Base-by-base conservation (phyloP, 768 basidiomycete species). In the Rhizopogon vulgaris region DNA sequence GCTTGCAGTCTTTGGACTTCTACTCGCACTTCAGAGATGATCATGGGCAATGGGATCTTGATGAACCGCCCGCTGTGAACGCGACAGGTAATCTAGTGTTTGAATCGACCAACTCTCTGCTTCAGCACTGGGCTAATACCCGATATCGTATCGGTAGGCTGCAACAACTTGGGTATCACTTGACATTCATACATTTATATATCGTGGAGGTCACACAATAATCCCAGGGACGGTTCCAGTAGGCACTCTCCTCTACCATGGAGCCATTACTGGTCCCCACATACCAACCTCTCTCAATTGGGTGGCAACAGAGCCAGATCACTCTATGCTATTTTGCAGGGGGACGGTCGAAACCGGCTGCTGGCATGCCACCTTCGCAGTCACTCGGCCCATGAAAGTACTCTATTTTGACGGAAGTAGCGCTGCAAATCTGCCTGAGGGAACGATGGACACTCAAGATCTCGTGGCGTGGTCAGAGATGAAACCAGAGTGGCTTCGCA, bases 41-140 rank as follows among this genome's bases (percentile, higher is more conserved):
- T 34, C 22, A 6, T 24, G 14, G 11, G 6, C 28, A 49, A 24
- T 69, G 67, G 65, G 50, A 50, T 52, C 51, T 68, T 5, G 51
- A 56, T n/a, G 14, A 41, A n/a, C 38, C 53, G 3, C 67, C 67
- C 2, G 51, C 56, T 37, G 58, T 59, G 18, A 64, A 70, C 45
- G 56, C 58, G 15, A 71, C 71, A 3, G 53, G 59, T 15, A 60
- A 70, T 47, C 56, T 72, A 32, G 57, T 73, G 11, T 74, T 73
- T 43, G 65, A 69, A 36, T 63, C 66, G 2, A 59, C 71, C 9
- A 57, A 58, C 39, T 63, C 67, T 4, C 53, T 71, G 5, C 61
- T 74, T 11, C 73, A 74, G 41, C 63, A 67, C 24, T 73, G 70
- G 70, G 63, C 71, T 3, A 73, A 73, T 50, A 70, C 68, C 1